These are phyloP conservation scores for Purpureocillium lavendulum DNA, from an alignment of 2,329 filamentous ascomycete species.

Conservation along the genomic window DNA sequence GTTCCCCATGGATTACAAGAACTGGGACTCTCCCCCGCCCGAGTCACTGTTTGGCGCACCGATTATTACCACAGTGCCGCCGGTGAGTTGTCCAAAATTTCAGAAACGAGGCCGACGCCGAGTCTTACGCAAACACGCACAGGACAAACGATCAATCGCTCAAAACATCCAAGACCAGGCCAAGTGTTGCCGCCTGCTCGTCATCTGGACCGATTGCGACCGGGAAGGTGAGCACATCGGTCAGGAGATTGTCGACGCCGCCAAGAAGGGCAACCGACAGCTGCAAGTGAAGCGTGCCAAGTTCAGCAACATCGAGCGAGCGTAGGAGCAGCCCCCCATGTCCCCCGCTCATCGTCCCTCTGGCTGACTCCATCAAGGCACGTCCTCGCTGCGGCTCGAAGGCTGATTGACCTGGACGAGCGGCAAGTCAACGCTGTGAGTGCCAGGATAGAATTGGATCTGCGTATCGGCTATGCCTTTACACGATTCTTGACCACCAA, in stretches of 20 bases:
- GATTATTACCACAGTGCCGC: constrained; percentile 58
- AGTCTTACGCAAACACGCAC: constrained; percentile 7
- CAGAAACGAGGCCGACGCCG: not conserved
- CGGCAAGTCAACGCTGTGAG: constrained; percentile 80
- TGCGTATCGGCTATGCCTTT: constrained; percentile 87
- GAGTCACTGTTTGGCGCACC: constrained; percentile 73
- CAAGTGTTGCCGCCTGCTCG: constrained; percentile 61
- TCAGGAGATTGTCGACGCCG: constrained; percentile 77
- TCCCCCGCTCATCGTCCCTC: constrained; percentile 3
- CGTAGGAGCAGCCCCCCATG: constrained; percentile 38
- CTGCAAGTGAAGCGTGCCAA: constrained; percentile 78
- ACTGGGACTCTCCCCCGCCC: constrained; percentile 76
- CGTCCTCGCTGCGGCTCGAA: constrained; percentile 72
- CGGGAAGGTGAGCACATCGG: constrained; percentile 96
- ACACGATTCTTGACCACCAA: constrained; percentile 79
- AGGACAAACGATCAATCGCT: constrained; percentile 76
- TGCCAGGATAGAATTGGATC: constrained; percentile 83
- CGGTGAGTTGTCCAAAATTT: constrained; percentile 39
- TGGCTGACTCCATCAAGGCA: constrained; percentile 46
- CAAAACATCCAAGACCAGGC: constrained; percentile 80
- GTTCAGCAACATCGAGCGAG: constrained; percentile 94
- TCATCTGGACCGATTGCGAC: constrained; percentile 99
- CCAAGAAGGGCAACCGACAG: constrained; percentile 60
- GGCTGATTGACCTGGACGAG: constrained; percentile 72
- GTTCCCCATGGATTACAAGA: constrained; percentile 65